These are phyloP conservation scores for Hypsizygus marmoreus DNA, from an alignment of 768 basidiomycete species.

Conservation along the genomic window DNA sequence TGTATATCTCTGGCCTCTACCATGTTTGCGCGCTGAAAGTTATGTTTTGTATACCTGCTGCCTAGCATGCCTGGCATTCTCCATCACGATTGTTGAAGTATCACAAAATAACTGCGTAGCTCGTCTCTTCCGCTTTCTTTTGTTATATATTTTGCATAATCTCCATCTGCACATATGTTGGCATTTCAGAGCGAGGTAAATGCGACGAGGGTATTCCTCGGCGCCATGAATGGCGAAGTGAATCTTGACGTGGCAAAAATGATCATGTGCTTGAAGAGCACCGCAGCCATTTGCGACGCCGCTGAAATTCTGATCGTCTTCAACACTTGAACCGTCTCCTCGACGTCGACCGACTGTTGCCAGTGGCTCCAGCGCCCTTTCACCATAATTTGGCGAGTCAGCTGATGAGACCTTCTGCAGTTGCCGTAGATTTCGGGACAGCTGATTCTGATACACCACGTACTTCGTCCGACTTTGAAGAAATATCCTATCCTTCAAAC, in stretches of 20 bases:
- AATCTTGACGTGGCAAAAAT: conserved; percentile 33
- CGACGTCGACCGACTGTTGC: conserved; percentile 3
- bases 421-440: conserved; percentile 71
- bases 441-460: conserved; percentile 49
- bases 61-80: conserved; percentile 1
- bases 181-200: background rate
- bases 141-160: conserved; percentile 19
- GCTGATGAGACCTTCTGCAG: conserved; percentile 65
- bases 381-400: conserved; percentile 13
- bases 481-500: conserved; percentile 59
- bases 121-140: conserved; percentile 5
- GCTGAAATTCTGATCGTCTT: background rate
- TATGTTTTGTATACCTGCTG: conserved; percentile 14
- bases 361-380: conserved; percentile 8
- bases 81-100: conserved; percentile 5
- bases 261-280: conserved; percentile 24
- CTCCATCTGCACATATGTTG: conserved; percentile 4
- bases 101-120: conserved; percentile 10
- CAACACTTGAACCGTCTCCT: conserved; percentile 1
- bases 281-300: conserved; percentile 4
- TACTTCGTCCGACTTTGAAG: conserved; percentile 71
- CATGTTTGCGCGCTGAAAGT: conserved; percentile 9
- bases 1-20: conserved; percentile 7
- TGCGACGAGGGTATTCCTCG: background rate
- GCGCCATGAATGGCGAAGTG: conserved; percentile 6